Evolutionary conservation across 768 basidiomycete genomes (phyloP), one percentile per base, ranked within the genome.

Genomic region (Pulveroboletus sp.): DNA sequence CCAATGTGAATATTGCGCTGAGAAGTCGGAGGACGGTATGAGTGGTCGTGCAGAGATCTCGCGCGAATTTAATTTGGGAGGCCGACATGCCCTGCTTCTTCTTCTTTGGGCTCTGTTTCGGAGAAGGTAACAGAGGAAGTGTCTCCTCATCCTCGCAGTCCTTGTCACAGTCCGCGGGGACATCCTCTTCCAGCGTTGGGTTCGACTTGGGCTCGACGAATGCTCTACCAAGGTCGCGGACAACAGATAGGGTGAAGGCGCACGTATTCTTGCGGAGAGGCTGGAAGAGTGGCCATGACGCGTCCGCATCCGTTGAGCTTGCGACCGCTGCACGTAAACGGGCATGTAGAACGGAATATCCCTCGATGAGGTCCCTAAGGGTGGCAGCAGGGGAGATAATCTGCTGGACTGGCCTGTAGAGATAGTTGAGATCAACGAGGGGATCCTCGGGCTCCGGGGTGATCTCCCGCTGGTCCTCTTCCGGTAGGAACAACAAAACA

Each of bases 401-500:
- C 42, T 72, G 76, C 3, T 76, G 65, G 3, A 92, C 76, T 3
- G 89, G 83, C 23, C 75, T 71, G n/a, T 75, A 74, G 26, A 92
- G 78, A 62, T 89, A 92, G 17, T 67, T 65, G 12, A 82, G 68
- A 58, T 89, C 74, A 7, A 73, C 73, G 16, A 89, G 73, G 11
- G 87, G 85, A 58, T 83, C 80, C 2, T 69, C 67, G 3, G 90
- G 89, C 58, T 89, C 89, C n/a, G 89, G 90, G 0, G 89, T 91
- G 13, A 73, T 67, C 49, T 88, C 82, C 48, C 88, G 78, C 44
- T 69, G 65, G 22, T 67, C 68, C 42, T 75, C 71, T n/a, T 79
- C 72, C 4, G 73, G 51, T 4, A 64, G 60, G 1, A 74, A 64
- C 19, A 76, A 67, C 19, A 65, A 50, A 9, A 59, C 53, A 22